Evolutionary conservation across 2,329 filamentous ascomycete species (phyloP), one percentile per base, ranked within the genome.

Genomic region (Davidsoniella neocaledoniae): DNA sequence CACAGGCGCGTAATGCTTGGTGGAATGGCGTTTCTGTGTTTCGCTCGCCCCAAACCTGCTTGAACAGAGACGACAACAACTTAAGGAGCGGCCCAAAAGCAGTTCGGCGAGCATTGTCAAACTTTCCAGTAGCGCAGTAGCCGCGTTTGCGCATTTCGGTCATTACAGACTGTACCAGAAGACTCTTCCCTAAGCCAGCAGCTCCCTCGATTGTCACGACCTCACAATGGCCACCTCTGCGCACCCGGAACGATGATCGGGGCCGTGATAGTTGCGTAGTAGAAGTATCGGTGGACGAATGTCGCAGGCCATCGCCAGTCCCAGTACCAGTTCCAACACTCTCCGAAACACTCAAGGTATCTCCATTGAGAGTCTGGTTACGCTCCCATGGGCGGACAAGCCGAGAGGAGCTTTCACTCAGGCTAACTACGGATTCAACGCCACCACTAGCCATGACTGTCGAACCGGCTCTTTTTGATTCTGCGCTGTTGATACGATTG

Each of bases 121-220:
- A 81, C 58, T 81, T 81, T 39, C 77, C 73, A 29, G 75, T 79
- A 5, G 77, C 75, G 57, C 76, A 81, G 58, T 81, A 81, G 2
- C 78, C 78, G 52, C 72, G 70, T 43, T 73, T 69, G 46, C 77
- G 68, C 14, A 74, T 74, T 55, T 81, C 77, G 2, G 72, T 66
- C 40, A 80, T 68, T 4, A 80, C 72, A 7, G 76, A 77, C 56
- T 81, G 76, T 23, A 80, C 73, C 14, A 82, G 67, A 52, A 73
- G 76, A 55, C 72, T 80, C 60, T 82, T 82, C 14, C 78, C 78
- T n/a, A 81, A 63, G 0, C 78, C 78, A 2, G 72, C 76, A 10
- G 72, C 68, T 26, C 78, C 78, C 55, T 79, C 73, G 48, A 82
- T 70, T 14, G 70, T 69, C 17, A 81, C 65, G 23, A 81, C 70